Percentiles rank a stretch among this genome's conserved stretches.
Evolutionary conservation across 441 rosid genomes (phyloP).

Genomic region (Bruguiera hainesii): DNA sequence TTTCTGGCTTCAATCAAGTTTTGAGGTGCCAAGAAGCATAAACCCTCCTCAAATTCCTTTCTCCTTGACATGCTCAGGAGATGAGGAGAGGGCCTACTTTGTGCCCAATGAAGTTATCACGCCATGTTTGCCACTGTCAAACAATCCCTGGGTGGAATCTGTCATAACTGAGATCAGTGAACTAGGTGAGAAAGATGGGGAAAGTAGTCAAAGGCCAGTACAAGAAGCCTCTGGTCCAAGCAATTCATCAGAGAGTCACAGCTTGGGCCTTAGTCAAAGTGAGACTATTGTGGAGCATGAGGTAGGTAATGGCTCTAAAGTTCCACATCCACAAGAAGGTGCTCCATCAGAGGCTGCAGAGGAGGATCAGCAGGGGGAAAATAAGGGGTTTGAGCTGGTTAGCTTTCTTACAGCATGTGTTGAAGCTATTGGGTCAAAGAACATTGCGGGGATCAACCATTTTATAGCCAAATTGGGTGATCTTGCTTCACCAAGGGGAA

Average conservation of each 20-base stretch:
- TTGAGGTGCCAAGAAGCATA: slow-evolving; percentile 32
- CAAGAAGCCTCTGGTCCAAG: slow-evolving; percentile 81
- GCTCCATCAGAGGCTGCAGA: slow-evolving; percentile 36
- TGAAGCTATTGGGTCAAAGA: slow-evolving; percentile 76
- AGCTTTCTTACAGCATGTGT: slow-evolving; percentile 65
- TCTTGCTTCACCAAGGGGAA: slow-evolving; percentile 71
- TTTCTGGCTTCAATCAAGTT: slow-evolving; percentile 75
- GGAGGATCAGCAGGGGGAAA: slow-evolving; percentile 44
- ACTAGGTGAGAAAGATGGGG: slow-evolving; percentile 58
- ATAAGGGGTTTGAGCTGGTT: slow-evolving; percentile 70
- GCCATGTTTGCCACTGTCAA: slow-evolving; percentile 57
- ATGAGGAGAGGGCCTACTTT: slow-evolving; percentile 66
- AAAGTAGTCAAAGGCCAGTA: slow-evolving; percentile 51
- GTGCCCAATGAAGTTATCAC: slow-evolving; percentile 67
- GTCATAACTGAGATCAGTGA: slow-evolving; percentile 66
- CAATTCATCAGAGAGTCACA: slow-evolving; percentile 66
- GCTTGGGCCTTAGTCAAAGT: slow-evolving; percentile 46
- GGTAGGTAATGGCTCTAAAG: slow-evolving; percentile 53
- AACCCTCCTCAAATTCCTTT: slow-evolving; percentile 50
- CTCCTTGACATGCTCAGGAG: slow-evolving; percentile 69
- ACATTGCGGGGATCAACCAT: slow-evolving; percentile 61
- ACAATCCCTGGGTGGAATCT: slow-evolving; percentile 78
- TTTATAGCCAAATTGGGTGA: slow-evolving; percentile 66
- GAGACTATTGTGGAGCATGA: slow-evolving; percentile 45
- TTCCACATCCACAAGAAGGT: slow-evolving; percentile 39